Evolutionary conservation across 495 filamentous ascomycete genomes (phyloP).

Genomic region (Hamigera avellanea): DNA sequence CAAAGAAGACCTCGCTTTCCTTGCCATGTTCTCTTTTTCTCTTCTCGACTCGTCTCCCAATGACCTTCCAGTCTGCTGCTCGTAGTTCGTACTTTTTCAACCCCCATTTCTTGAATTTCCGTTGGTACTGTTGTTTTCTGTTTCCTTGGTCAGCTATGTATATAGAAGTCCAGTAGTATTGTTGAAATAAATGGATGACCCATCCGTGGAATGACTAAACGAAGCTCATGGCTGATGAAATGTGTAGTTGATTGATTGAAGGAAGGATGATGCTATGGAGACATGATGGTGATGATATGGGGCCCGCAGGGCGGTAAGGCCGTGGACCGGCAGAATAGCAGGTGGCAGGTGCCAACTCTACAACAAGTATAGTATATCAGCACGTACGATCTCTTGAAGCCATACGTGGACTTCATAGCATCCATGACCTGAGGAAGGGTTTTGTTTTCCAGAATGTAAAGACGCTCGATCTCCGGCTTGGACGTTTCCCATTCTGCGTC

Average conservation of each 20-base stretch:
- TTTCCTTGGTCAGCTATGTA: neutral
- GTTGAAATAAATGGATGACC: too few species aligned
- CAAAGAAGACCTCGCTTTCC: constrained; percentile 7
- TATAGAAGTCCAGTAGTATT: neutral
- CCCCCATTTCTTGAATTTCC: constrained; percentile 2
- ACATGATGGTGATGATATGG: too few species aligned
- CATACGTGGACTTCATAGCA: constrained; percentile 24
- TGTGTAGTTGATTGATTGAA: too few species aligned
- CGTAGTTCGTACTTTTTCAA: constrained; percentile 5
- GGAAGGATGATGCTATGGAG: too few species aligned
- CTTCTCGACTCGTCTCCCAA: constrained; percentile 4
- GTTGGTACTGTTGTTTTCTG: constrained; percentile 5
- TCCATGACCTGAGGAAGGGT: constrained; percentile 28
- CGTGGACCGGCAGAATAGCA: too few species aligned
- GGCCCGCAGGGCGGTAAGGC: too few species aligned
- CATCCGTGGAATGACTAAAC: too few species aligned
- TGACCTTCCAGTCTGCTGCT: neutral
- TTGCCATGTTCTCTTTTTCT: constrained; percentile 5
- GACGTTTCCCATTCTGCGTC: constrained; percentile 4
- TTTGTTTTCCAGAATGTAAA: constrained; percentile 28
- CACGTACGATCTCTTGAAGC: constrained; percentile 27
- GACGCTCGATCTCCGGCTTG: constrained; percentile 15
- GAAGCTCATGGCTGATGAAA: too few species aligned
- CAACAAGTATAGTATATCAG: neutral
- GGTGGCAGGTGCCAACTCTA: too few species aligned